Base-by-base conservation (phyloP, 208 protist species). In the Trypanosoma cruzi region DNA sequence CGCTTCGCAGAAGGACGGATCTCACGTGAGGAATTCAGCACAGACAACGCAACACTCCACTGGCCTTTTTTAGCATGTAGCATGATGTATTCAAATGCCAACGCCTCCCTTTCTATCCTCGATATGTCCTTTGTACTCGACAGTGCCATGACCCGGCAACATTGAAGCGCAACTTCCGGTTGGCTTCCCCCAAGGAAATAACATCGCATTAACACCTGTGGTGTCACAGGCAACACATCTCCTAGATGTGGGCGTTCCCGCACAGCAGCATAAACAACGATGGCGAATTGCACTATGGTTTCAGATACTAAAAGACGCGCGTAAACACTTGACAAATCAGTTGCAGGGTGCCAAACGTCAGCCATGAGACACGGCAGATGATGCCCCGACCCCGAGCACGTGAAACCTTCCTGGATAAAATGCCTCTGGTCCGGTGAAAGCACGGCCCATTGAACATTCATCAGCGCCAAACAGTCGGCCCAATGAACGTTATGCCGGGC, bases 141-240 rank as follows among this genome's bases (percentile, higher is more conserved):
- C 50, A 96, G 68, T 14, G 85, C 65, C 32, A 92, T 32, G 40
- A 80, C 78, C 64, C 68, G 58, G 46, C 73, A 76, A 54, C 84
- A 34, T 63, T 42, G n/a, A 1, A 96, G 69, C 34, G 84, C 80
- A n/a, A 92, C 74, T 34, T 65, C 63, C 20, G 85, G 79, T 18
- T 49, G 68, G 29, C 0, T 54, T 57, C 58, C 48, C 48, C 65
- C 83, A 14, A 96, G 73, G 18, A 22, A 28, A 66, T 88, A 93
- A 54, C 76, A 70, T 48, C 83, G 85, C 57, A 65, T 55, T 40
- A 93, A 65, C 11, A 85, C 82, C 10, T 46, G 26, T 5, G 71
- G 58, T 3, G 85, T 72, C 1, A 93, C 79, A 6, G 87, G 90
- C 14, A 96, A 65, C 11, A 93, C 71, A 18, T 85, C 82, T 8